Evolutionary conservation across 345 rosid genomes (phyloP).

Genomic region (Citrus cavaleriei): DNA sequence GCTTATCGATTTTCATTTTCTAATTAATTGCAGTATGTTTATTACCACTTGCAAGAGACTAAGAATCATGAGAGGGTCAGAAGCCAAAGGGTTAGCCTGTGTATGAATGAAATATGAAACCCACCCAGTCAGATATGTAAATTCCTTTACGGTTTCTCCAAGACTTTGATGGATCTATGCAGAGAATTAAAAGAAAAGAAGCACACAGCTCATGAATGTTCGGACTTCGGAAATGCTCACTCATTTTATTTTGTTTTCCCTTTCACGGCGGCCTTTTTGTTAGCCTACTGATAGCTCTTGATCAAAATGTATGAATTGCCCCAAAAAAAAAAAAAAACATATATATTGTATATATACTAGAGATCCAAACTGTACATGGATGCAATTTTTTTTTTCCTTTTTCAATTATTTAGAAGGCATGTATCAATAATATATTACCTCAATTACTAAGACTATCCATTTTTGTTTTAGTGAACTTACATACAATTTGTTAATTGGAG

Average conservation of each 20-base stretch:
- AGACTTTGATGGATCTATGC: no score
- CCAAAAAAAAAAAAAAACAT: neutral
- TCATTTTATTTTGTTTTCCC: neutral
- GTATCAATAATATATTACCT: neutral
- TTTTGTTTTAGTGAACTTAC: neutral
- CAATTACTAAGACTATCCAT: neutral
- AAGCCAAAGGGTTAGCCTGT: conserved; percentile 44
- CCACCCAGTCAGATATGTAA: neutral
- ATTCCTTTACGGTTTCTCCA: neutral
- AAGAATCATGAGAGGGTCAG: conserved; percentile 64
- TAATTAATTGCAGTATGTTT: conserved; percentile 42
- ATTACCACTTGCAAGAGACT: conserved; percentile 59
- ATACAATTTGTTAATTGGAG: neutral
- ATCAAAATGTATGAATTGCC: neutral
- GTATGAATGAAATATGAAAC: neutral
- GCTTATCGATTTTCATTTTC: neutral
- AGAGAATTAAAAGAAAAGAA: no score
- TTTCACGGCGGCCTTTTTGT: neutral
- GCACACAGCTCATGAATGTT: neutral
- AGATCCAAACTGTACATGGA: conserved; percentile 9
- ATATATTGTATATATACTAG: neutral
- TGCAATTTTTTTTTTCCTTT: neutral
- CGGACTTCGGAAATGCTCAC: neutral
- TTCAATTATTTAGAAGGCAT: neutral
- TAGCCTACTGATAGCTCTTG: neutral